Base-by-base conservation (phyloP, 2,329 filamentous ascomycete genomes). In the Ophidiomyces ophidiicola region DNA sequence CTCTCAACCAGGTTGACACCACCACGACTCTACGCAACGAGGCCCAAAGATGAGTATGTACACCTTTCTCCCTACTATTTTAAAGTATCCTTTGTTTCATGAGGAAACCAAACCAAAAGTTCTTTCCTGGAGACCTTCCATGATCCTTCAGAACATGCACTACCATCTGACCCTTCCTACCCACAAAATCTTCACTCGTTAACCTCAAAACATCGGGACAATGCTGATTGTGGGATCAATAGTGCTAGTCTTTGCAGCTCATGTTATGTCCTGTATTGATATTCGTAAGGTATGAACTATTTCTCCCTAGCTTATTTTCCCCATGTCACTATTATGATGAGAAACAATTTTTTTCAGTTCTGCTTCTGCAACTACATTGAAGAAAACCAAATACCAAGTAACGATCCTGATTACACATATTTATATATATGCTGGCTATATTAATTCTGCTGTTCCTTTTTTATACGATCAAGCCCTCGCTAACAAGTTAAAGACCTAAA, bases 311-410 rank as follows among this genome's bases (percentile, higher is more conserved):
- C 14, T 2, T 15, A 31, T 34, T 11, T 14, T 15, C 24, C 7
- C 19, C 33, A 14, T 20, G 14, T 17, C 11, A 20, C 39, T 55
- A 53, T 39, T 45, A 55, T 68, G 67, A 69, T 70, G 66, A 69
- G 59, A 62, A 56, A 64, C 50, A 60, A 60, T 66, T 54, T 33
- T 36, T 63, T 66, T 68, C 71, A 74, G 71, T 74, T 74, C 71
- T 74, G 71, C 71, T 74, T 71, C 71, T 72, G 70, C 63, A 72
- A 71, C 57, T 54, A 43, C 50, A 55, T 70, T 73, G 71, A 71
- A 68, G 70, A 73, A 57, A 71, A 64, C 55, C 53, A 63, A 66
- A 69, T 72, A 72, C 69, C 69, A 69, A 63, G 46, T 56, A 43
- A 63, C 47, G 52, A 61, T 65, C 64, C 67, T 70, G 66, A 70